phyloP scores from a whole-genome alignment of 192 early-diverging fungal species.

The Umbelopsis vinacea region DNA sequence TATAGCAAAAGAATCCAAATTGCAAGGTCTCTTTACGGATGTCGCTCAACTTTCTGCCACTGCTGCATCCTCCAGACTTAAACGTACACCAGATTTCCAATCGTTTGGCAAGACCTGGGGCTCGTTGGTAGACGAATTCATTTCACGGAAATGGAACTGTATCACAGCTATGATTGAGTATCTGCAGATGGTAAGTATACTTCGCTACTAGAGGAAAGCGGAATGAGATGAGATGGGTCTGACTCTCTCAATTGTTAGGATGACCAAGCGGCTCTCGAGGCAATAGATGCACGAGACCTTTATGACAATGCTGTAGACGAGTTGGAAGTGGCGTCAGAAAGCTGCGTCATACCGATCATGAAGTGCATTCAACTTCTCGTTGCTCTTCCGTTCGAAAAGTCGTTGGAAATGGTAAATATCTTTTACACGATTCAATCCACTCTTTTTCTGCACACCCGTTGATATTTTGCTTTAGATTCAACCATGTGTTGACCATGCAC shows the following conservation, averaged over 20 bases:
- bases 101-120: conserved; percentile 11
- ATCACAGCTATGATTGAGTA: neutral
- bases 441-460: neutral
- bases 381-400: conserved; percentile 32
- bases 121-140: neutral
- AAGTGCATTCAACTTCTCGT: conserved; percentile 25
- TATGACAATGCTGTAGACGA: conserved; percentile 35
- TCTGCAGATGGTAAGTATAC: neutral
- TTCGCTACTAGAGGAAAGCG: neutral
- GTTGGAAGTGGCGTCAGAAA: conserved; percentile 33
- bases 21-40: neutral
- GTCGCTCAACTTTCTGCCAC: neutral
- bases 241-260: neutral
- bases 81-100: neutral
- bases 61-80: neutral
- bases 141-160: conserved; percentile 16
- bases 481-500: conserved; percentile 29
- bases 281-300: conserved; percentile 1
- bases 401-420: conserved; percentile 15
- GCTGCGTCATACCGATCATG: conserved; percentile 33
- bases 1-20: neutral
- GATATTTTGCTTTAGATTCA: conserved; percentile 18
- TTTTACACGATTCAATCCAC: neutral
- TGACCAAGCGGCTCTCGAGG: neutral
- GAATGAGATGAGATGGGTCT: neutral